Base-by-base conservation (phyloP, 805 yeast genomes). In the Saccharomycopsis malanga region DNA sequence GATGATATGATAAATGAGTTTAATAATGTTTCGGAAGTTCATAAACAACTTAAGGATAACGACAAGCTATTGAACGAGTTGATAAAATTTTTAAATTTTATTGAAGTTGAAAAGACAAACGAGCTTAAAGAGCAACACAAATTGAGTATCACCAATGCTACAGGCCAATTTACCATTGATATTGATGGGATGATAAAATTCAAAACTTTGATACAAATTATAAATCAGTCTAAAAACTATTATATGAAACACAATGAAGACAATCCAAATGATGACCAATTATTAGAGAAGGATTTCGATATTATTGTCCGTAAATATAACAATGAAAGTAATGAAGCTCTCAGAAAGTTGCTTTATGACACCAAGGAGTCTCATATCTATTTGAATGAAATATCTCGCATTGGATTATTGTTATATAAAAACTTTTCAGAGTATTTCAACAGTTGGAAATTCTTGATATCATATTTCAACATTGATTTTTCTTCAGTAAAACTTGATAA, bases 61-160 rank as follows among this genome's bases (percentile, higher is more conserved):
- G 58, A 61, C 4, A 61, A 63, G 45, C 57, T 59, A 42, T 59
- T 62, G 15, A 58, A 65, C 17, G 81, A 82, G 44, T 66, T 79
- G 9, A 76, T 83, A 9, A 77, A 68, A 50, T 79, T 85, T 54
- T 61, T 81, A 18, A 61, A 70, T 5, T 52, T 64, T 5, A 69
- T 72, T 21, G 76, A 73, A 46, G 56, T 56, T 4, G 76, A 73
- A 15, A 58, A 61, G 18, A 58, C 65, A 4, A 56, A 60, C 4
- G 73, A 69, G 3, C 60, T 62, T 14, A 29, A 63, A 20, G 77
- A 72, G 38, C 56, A 63, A 10, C 60, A 63, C 45, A 56, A 62
- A 3, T 53, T 62, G 1, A 57, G 61, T 12, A 56, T 74, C 22
- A 61, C 66, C 2, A 50, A 58, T 1, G 20, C 53, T 0, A 54